A percentile compares a stretch with the other conserved stretches of the same genome.
phyloP scores from a whole-genome alignment of 129 eudicot species.

The Apium graveolens region DNA sequence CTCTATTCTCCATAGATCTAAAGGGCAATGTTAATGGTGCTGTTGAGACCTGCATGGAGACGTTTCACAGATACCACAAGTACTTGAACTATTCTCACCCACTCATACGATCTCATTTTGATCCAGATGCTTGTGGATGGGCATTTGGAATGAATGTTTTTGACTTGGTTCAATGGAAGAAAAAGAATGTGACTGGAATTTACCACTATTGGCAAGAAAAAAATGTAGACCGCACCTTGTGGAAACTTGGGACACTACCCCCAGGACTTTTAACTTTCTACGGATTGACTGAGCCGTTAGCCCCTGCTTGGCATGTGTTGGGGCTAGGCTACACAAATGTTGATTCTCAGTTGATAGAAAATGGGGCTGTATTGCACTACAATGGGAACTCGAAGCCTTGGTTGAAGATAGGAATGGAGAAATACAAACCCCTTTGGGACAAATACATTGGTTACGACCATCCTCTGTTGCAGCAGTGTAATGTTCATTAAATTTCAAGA shows the following conservation, averaged over 20 bases:
- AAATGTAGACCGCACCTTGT: constrained; percentile 57
- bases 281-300: constrained; percentile 57
- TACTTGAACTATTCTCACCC: constrained; percentile 71
- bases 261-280: constrained; percentile 63
- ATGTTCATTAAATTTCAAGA: constrained; percentile 33
- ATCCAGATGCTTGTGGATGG: constrained; percentile 75
- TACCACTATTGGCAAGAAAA: constrained; percentile 78
- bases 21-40: constrained; percentile 65
- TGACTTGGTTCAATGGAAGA: constrained; percentile 64
- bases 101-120: constrained; percentile 57
- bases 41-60: constrained; percentile 77
- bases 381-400: constrained; percentile 75
- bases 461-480: constrained; percentile 53
- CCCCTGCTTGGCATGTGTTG: constrained; percentile 53
- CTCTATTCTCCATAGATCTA: constrained; percentile 41
- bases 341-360: constrained; percentile 43
- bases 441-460: constrained; percentile 53
- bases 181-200: constrained; percentile 51
- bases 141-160: constrained; percentile 74
- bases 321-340: constrained; percentile 71
- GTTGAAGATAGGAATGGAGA: constrained; percentile 71
- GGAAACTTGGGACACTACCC: constrained; percentile 73
- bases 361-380: constrained; percentile 62
- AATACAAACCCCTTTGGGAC: constrained; percentile 68
- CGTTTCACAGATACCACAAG: constrained; percentile 67